Percentiles rank a stretch among this genome's conserved stretches.
These are phyloP conservation scores for Boletus tylopilopsis DNA, from an alignment of 768 basidiomycete genomes.

Conservation along the genomic window DNA sequence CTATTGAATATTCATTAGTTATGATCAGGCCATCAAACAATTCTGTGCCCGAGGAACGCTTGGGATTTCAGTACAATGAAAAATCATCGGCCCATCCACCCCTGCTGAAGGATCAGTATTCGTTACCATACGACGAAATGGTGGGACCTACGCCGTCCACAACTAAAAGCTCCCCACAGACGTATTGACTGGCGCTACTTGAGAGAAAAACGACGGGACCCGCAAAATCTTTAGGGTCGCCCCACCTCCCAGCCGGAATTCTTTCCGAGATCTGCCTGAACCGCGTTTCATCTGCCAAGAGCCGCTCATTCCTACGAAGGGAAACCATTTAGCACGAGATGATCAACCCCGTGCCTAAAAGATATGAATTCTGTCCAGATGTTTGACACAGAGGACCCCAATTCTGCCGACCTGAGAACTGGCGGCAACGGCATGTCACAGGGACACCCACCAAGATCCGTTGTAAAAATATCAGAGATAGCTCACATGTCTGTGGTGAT, in stretches of 20 bases:
- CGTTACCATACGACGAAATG: constrained; percentile 4
- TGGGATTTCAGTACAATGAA: background rate
- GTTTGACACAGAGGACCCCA: constrained; percentile 8
- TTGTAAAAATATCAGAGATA: constrained; percentile 17
- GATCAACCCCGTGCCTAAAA: constrained; percentile 2
- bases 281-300: constrained; percentile 58
- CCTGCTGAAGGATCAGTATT: constrained; percentile 33
- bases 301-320: constrained; percentile 55
- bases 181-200: constrained; percentile 58
- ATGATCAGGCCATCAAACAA: background rate
- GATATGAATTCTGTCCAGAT: background rate
- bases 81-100: constrained; percentile 56
- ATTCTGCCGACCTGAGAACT: constrained; percentile 1
- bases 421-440: constrained; percentile 6
- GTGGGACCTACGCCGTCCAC: constrained; percentile 61
- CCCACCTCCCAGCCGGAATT: constrained; percentile 69
- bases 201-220: constrained; percentile 67
- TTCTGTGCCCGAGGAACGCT: constrained; percentile 1
- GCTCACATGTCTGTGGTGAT: constrained; percentile 83
- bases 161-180: constrained; percentile 63
- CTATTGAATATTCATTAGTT: constrained; percentile 1
- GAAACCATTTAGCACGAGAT: constrained; percentile 11
- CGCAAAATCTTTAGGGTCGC: constrained; percentile 60
- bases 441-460: background rate
- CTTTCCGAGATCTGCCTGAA: constrained; percentile 66